Base-by-base conservation (phyloP, 2,329 filamentous ascomycete genomes). In the Cytospora piceicola region DNA sequence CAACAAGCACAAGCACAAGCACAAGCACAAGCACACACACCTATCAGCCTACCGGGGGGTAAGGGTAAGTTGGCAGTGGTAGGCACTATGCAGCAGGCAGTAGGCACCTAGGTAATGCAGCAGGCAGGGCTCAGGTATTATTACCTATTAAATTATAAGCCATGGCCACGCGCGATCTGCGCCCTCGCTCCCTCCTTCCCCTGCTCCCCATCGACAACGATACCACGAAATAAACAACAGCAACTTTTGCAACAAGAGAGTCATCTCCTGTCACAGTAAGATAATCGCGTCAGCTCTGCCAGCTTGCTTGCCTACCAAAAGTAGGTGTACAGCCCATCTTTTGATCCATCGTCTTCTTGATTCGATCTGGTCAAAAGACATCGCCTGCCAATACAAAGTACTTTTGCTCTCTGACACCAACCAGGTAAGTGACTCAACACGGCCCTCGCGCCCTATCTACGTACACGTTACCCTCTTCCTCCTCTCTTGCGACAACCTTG, bases 191-290 rank as follows among this genome's bases (percentile, higher is more conserved):
- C 77, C 72, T 71, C 73, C 72, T 74, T 75, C 76, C 69, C 66
- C 57, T 36, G 67, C 73, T 73, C 74, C 75, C 79, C 81, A 81
- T 76, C 79, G 83, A 81, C 79, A 83, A 78, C 77, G 82, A 80
- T 76, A 78, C 72, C 79, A 78, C 75, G 73, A 74, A 75, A 74
- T 71, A 72, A 73, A 76, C 73, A 69, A 74, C 74, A 75, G 76
- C 74, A 76, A 76, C 68, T 78, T 78, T 79, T 81, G 66, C 74
- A 66, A 81, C 77, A 77, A 77, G 78, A 84, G 83, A 84, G 80
- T 84, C 76, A 77, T 79, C 81, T 81, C 78, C 79, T 81, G 84
- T 87, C 84, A 84, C 85, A 84, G 85, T 83, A 80, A 79, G 83
- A 83, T 82, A 77, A 78, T 86, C 83, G 80, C 83, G 79, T 77